These are phyloP conservation scores for Monosporascus sp. DNA, from an alignment of 2,329 filamentous ascomycete species.

Conservation along the genomic window DNA sequence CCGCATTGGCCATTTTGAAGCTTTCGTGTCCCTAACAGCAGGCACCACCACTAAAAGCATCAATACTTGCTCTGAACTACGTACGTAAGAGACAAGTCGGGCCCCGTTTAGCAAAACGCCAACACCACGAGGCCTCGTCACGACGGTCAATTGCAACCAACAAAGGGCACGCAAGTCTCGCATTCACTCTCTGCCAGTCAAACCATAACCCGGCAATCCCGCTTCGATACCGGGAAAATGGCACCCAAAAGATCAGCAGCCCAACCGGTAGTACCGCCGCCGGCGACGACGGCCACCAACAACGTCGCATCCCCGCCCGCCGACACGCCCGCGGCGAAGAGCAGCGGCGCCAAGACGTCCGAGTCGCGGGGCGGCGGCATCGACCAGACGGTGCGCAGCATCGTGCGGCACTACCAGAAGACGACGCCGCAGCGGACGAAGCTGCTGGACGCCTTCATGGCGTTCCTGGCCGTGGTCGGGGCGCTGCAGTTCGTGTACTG, in stretches of 20 bases:
- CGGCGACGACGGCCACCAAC: constrained; percentile 12
- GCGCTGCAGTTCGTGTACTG: constrained; percentile 94
- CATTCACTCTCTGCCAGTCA: constrained; percentile 6
- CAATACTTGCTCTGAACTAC: not conserved
- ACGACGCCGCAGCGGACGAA: constrained; percentile 86
- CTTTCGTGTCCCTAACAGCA: constrained; percentile 31
- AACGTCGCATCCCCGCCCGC: constrained; percentile 9
- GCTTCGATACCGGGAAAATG: constrained; percentile 31
- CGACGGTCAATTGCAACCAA: too few relatives aligned
- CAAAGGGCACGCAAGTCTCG: not conserved
- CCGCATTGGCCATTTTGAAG: constrained; percentile 16
- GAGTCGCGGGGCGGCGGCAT: constrained; percentile 27
- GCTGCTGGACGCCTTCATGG: constrained; percentile 87
- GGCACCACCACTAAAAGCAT: not conserved
- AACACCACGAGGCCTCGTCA: constrained; percentile 5
- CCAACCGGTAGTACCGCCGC: constrained; percentile 10
- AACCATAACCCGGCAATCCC: constrained; percentile 3
- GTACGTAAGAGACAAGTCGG: not conserved
- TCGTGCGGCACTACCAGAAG: constrained; percentile 74
- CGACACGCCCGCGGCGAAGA: constrained; percentile 20
- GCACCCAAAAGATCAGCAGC: constrained; percentile 45
- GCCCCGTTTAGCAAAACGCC: constrained; percentile 2
- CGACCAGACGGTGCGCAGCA: constrained; percentile 59
- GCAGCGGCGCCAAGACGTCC: constrained; percentile 5
- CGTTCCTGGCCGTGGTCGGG: constrained; percentile 78